Evolutionary conservation across 805 yeast species (phyloP).

Genomic region (Danielia oregonensis): DNA sequence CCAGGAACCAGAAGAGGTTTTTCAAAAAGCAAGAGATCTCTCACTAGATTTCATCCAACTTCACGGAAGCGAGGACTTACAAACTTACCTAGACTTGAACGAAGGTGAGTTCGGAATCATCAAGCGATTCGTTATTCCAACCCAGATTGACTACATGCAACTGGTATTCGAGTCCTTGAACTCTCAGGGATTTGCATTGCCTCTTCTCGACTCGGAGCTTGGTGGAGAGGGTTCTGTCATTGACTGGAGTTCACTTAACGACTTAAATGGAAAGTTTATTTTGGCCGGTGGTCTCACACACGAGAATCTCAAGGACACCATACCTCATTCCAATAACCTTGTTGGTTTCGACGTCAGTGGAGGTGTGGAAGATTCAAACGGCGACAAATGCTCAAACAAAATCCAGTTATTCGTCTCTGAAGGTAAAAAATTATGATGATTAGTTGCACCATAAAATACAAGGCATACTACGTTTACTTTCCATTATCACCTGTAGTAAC

Average conservation of each 20-base stretch:
- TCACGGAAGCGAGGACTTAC: conserved; percentile 65
- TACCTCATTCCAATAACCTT: conserved; percentile 48
- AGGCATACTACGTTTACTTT: not conserved
- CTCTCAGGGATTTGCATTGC: conserved; percentile 41
- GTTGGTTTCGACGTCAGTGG: conserved; percentile 93
- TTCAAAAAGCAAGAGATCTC: conserved; percentile 37
- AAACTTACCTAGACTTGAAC: conserved; percentile 48
- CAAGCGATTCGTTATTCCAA: conserved; percentile 62
- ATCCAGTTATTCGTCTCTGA: conserved; percentile 53
- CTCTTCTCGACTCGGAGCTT: conserved; percentile 77
- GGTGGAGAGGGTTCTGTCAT: conserved; percentile 91
- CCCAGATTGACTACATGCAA: conserved; percentile 40
- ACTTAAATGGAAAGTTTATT: conserved; percentile 40
- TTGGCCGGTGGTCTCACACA: conserved; percentile 91
- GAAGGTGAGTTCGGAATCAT: conserved; percentile 56
- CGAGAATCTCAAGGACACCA: conserved; percentile 60
- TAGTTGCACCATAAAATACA: not conserved
- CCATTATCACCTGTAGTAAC: not conserved
- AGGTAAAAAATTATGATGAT: conserved; percentile 33
- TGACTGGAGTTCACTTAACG: conserved; percentile 54
- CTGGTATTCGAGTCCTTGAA: conserved; percentile 13
- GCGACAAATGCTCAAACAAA: conserved; percentile 66
- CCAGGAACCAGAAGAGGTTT: conserved; percentile 65
- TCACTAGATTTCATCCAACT: conserved; percentile 77
- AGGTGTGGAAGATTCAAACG: conserved; percentile 78